Base-by-base conservation (phyloP, 1,284 basidiomycete species). In the Pterula multifida region DNA sequence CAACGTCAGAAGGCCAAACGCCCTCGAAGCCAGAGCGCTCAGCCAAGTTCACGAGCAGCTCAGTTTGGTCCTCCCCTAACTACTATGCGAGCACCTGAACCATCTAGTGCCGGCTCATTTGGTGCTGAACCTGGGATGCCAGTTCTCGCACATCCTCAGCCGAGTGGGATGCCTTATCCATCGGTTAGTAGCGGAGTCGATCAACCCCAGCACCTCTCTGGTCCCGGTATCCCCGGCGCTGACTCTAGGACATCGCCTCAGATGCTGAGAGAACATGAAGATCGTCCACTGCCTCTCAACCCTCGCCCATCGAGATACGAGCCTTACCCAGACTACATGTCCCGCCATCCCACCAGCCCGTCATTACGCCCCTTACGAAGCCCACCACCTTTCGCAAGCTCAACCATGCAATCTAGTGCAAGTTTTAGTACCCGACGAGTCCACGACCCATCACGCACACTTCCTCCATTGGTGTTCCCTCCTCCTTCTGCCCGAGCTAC, bases 1-100 rank as follows among this genome's bases (percentile, higher is more conserved):
- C 84, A 87, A 60, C 76, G 84, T 53, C 85, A 88, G 68, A 88
- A 88, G 61, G 82, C 85, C 11, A 73, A 83, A 58, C 79, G 81
- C 48, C 85, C 82, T 39, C 77, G 76, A 48, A 64, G 62, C 47
- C 65, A 65, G 51, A 62, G 59, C 52, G 57, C 63, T 49, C 21
- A 54, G 55, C 42, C 53, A 54, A 12, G 55, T 52, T 45, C 55
- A 22, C 50, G 58, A 28, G 46, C 50, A 36, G 53, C 52, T 47
- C 52, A 35, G 49, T 52, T 53, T 49, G 39, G 35, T 25, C 53
- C 47, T 49, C 51, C 48, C 44, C 51, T n/a, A 35, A 55, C 46
- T 15, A 39, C 52, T 44, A 39, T 54, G 39, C 47, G 21, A 21
- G 26, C 53, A 22, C 50, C 26, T 54, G 56, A 23, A 57, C 13